Evolutionary conservation across 371 early-diverging fungal genomes (phyloP).

Genomic region (Lichtheimia corymbifera): DNA sequence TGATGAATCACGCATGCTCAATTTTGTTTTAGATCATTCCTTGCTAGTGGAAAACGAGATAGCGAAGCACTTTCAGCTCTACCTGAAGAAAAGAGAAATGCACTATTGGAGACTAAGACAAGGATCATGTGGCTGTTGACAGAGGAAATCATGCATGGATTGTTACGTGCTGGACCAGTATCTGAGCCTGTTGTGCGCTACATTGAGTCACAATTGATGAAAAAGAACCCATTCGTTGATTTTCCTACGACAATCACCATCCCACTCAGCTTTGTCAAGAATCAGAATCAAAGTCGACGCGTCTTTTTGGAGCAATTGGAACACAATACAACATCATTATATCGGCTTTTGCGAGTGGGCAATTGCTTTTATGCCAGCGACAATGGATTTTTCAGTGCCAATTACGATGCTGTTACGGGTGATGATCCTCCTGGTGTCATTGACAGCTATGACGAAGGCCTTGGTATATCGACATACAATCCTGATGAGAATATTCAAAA

Average conservation of each 20-base stretch:
- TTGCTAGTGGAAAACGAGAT: conserved; percentile 32
- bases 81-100: conserved; percentile 57
- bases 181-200: conserved; percentile 56
- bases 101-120: conserved; percentile 61
- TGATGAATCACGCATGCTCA: neutral
- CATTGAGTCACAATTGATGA: conserved; percentile 62
- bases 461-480: conserved; percentile 5
- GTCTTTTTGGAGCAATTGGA: conserved; percentile 64
- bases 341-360: conserved; percentile 55
- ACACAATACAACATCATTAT: conserved; percentile 47
- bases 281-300: conserved; percentile 46
- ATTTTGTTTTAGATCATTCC: conserved; percentile 19
- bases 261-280: conserved; percentile 64
- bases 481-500: neutral
- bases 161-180: conserved; percentile 61
- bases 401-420: conserved; percentile 13
- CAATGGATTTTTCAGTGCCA: conserved; percentile 14
- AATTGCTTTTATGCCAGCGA: conserved; percentile 66
- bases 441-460: conserved; percentile 2
- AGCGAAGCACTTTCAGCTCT: conserved; percentile 44
- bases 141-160: conserved; percentile 76
- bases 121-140: conserved; percentile 68
- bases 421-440: conserved; percentile 3
- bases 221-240: conserved; percentile 67
- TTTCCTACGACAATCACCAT: conserved; percentile 65